Conservation (phyloP, 2,329 filamentous ascomycete species). For the Stagonosporopsis chrysanthemi region DNA sequence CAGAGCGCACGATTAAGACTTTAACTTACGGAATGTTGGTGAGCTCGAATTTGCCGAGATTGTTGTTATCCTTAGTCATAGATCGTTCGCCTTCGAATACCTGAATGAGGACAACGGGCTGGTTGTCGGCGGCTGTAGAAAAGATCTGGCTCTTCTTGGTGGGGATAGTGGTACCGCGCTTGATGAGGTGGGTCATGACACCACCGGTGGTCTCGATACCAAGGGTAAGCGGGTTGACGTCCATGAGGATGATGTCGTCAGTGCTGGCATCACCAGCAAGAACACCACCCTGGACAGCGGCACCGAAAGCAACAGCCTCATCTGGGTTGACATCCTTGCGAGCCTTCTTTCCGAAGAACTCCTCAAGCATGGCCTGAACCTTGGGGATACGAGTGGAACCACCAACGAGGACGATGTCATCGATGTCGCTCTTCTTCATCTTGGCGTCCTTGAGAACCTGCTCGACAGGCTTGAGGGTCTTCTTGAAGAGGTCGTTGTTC, state of each 20-base stretch:
- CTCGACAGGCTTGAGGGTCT: conserved; percentile 97
- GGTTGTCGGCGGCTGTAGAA: conserved; percentile 95
- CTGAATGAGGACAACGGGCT: conserved; percentile 93
- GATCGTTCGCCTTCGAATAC: conserved; percentile 93
- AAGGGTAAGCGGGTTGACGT: conserved; percentile 94
- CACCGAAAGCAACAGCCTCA: conserved; percentile 97
- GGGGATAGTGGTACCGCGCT: conserved; percentile 91
- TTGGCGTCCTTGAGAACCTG: conserved; percentile 98
- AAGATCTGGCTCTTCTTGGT: conserved; percentile 98
- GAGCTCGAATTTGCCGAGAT: conserved; percentile 97
- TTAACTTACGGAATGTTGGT: conserved; percentile 77
- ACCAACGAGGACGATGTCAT: conserved; percentile 97
- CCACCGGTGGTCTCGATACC: conserved; percentile 98
- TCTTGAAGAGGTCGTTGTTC: conserved; percentile 99
- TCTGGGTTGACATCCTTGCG: conserved; percentile 99
- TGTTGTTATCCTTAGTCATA: conserved; percentile 94
- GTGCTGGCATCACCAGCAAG: conserved; percentile 87
- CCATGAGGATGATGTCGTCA: conserved; percentile 87
- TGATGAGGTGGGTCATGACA: conserved; percentile 97
- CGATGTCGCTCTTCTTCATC: conserved; percentile 92
- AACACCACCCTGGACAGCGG: conserved; percentile 95
- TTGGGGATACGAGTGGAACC: conserved; percentile 99
- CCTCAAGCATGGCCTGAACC: conserved; percentile 92
- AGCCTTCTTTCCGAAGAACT: conserved; percentile 97
- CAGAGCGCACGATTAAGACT: background rate